Evolutionary conservation across 225 moss, liverwort and hornwort species (phyloP).

Genomic region (Pleurozium schreberi): DNA sequence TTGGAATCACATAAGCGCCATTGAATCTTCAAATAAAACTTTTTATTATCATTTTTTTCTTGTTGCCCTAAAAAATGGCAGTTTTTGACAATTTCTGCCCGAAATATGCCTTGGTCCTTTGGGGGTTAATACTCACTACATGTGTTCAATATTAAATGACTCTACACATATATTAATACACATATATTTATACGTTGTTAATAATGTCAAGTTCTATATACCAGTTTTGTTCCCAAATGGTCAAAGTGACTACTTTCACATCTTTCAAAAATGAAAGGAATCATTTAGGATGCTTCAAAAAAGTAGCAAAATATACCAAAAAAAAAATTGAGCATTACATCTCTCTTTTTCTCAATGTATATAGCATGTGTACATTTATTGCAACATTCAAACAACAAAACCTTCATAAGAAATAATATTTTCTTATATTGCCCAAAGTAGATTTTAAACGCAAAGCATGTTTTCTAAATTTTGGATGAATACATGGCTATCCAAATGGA

Average conservation of each 20-base stretch:
- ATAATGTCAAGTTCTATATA: not conserved
- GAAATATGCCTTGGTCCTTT: too few species aligned
- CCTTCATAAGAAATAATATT: fast-evolving
- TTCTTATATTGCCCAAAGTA: too few species aligned
- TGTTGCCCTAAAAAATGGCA: too few species aligned
- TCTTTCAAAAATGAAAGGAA: not conserved
- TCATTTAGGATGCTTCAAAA: not conserved
- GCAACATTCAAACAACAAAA: not conserved
- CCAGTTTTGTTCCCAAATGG: not conserved
- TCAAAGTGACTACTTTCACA: not conserved
- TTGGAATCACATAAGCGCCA: not conserved
- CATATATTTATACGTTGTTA: not conserved
- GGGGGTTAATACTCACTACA: too few species aligned
- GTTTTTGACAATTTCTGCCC: too few species aligned
- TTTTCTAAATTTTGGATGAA: not conserved
- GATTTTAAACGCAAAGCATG: fast-evolving
- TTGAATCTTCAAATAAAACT: too few species aligned
- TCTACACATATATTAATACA: too few species aligned
- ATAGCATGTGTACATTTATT: not conserved
- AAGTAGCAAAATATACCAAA: not conserved
- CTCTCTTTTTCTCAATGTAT: too few species aligned
- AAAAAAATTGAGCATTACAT: too few species aligned
- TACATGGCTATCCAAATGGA: not conserved
- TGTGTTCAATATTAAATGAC: too few species aligned
- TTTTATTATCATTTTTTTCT: too few species aligned